A percentile compares a stretch with the other conserved stretches of the same genome.
Evolutionary conservation across 441 rosid genomes (phyloP).

Genomic region (Pelargonium myrrhifolium): DNA sequence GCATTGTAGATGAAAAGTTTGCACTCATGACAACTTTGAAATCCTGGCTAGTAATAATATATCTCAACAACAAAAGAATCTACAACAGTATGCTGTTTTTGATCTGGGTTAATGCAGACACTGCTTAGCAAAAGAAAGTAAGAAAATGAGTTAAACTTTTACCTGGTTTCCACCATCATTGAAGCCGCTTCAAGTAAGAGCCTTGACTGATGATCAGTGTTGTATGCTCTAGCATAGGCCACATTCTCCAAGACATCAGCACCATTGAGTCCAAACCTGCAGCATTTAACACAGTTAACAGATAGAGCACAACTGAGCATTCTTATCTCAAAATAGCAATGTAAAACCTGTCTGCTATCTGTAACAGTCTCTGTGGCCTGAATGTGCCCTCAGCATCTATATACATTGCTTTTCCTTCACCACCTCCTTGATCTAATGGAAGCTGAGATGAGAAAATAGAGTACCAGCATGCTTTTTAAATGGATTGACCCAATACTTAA

Average conservation of each 20-base stretch:
- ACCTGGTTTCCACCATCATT: constrained; percentile 98
- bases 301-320: neutral
- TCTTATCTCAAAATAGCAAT: constrained; percentile 13
- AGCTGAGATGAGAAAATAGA: constrained; percentile 43
- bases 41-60: neutral
- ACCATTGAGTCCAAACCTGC: constrained; percentile 82
- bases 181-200: constrained; percentile 98
- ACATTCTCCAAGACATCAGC: constrained; percentile 93
- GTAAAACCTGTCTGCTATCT: constrained; percentile 77
- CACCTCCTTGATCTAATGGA: constrained; percentile 97
- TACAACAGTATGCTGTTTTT: neutral
- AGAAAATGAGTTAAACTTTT: constrained; percentile 1
- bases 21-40: neutral
- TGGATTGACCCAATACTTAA: neutral
- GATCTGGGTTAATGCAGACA: neutral
- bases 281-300: constrained; percentile 18
- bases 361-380: constrained; percentile 85
- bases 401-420: constrained; percentile 96
- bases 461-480: constrained; percentile 7
- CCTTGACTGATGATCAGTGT: constrained; percentile 93
- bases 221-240: constrained; percentile 93
- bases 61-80: neutral
- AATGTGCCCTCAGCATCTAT: constrained; percentile 96
- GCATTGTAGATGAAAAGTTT: neutral
- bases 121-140: constrained; percentile 7